Conservation (phyloP, 23 red algal species). For the Pyropia yezoensis region DNA sequence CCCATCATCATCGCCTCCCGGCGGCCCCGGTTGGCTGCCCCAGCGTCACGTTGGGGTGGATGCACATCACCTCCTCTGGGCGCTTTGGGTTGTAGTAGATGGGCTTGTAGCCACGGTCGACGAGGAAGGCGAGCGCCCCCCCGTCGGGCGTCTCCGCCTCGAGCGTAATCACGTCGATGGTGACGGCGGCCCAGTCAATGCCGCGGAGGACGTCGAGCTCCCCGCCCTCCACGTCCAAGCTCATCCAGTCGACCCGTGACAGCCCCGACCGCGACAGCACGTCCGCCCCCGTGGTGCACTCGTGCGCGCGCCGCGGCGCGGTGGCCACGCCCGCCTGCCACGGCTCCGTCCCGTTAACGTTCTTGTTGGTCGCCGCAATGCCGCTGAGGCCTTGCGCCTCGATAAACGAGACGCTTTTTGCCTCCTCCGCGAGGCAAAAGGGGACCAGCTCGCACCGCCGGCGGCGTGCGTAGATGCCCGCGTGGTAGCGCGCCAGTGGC, state of each 20-base stretch:
- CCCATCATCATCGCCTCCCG: too few species aligned
- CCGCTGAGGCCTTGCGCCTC: constrained; percentile 14
- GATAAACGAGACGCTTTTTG: constrained; percentile 24
- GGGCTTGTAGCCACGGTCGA: too few species aligned
- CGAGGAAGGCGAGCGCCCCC: too few species aligned
- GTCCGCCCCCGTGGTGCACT: constrained; percentile 19
- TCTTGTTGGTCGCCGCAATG: constrained; percentile 50
- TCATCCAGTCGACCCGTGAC: constrained; percentile 27
- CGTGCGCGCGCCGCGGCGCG: too few species aligned
- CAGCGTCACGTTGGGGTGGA: too few species aligned
- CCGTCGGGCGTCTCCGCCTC: neutral
- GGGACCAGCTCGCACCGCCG: constrained; percentile 33
- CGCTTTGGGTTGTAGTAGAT: too few species aligned
- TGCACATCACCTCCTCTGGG: too few species aligned
- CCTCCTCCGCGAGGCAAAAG: constrained; percentile 30
- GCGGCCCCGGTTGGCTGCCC: too few species aligned
- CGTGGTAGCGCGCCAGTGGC: constrained; percentile 25
- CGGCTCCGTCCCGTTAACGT: neutral
- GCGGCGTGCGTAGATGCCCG: constrained; percentile 7
- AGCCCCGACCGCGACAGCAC: constrained; percentile 2
- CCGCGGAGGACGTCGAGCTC: constrained; percentile 41
- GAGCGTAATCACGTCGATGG: constrained; percentile 41
- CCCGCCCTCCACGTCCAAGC: constrained; percentile 52
- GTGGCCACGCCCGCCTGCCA: too few species aligned
- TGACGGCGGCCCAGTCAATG: constrained; percentile 39